Evolutionary conservation across 78 protist genomes (phyloP).

Genomic region (Dictyostelium citrinum): DNA sequence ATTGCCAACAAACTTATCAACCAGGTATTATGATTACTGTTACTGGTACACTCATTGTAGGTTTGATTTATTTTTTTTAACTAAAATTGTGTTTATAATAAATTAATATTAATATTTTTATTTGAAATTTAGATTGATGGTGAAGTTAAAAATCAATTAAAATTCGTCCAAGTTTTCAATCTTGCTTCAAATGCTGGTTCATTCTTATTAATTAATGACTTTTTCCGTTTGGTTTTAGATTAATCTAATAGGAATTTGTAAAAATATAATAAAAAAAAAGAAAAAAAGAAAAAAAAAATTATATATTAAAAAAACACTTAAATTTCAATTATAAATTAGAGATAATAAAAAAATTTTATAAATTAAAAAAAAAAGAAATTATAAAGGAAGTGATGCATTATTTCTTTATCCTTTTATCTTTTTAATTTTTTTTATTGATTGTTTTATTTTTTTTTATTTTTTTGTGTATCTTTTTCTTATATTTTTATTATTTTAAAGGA

Average conservation of each 20-base stretch:
- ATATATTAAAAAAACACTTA: too few species aligned
- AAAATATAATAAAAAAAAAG: neutral
- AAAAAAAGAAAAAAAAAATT: neutral
- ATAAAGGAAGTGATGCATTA: too few species aligned
- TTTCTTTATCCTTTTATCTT: too few species aligned
- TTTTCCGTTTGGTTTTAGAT: neutral
- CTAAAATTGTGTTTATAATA: neutral
- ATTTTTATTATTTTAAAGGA: neutral
- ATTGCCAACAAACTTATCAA: neutral
- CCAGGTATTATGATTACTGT: neutral
- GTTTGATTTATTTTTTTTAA: neutral
- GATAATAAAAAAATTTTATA: too few species aligned
- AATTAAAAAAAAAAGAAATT: too few species aligned
- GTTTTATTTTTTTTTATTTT: too few species aligned
- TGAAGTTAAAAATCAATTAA: neutral
- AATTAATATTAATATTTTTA: neutral
- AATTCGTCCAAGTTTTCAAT: neutral
- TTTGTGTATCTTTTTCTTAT: neutral
- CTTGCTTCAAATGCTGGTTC: neutral
- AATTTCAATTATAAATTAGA: too few species aligned
- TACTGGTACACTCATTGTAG: neutral
- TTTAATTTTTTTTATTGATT: too few species aligned
- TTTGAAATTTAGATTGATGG: neutral
- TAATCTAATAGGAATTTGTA: neutral
- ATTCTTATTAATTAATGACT: neutral